Conservation (phyloP, 2,329 filamentous ascomycete species). For the Fusarium xyrophilum region DNA sequence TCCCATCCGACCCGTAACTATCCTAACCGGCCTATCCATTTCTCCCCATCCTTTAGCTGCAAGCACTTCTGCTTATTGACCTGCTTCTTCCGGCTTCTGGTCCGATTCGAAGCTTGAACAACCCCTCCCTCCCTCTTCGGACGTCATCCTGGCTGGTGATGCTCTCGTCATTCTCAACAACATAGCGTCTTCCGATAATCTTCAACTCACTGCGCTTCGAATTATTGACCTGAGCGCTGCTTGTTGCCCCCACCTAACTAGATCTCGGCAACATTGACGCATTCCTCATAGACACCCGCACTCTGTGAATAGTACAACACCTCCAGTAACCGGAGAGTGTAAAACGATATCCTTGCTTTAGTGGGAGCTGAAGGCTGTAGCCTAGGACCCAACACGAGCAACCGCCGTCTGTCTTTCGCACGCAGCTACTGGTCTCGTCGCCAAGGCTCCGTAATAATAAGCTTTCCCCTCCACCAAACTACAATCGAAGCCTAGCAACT, state of each 20-base stretch:
- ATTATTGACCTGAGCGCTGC: not conserved
- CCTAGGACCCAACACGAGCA: conserved; percentile 20
- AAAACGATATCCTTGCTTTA: conserved; percentile 10
- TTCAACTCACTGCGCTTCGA: not conserved
- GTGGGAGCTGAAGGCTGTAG: conserved; percentile 26
- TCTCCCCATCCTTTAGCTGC: conserved; percentile 9
- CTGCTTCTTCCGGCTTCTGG: conserved; percentile 16
- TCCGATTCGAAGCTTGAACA: not conserved
- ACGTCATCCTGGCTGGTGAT: conserved; percentile 19
- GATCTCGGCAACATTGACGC: conserved; percentile 33
- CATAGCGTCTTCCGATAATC: conserved; percentile 15
- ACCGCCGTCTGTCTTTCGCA: conserved; percentile 17
- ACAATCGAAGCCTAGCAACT: conserved; percentile 17
- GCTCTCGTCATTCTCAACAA: conserved; percentile 16
- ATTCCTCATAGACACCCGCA: conserved; percentile 16
- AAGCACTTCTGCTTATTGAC: conserved; percentile 1
- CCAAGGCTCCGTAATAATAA: conserved; percentile 16
- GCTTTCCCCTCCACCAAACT: conserved; percentile 22
- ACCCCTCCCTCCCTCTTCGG: conserved; percentile 2
- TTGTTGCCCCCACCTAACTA: conserved; percentile 33
- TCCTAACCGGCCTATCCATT: not conserved
- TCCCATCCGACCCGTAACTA: not conserved
- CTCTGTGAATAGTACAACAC: not conserved
- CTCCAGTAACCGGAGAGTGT: not conserved
- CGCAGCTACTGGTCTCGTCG: conserved; percentile 5